phyloP scores from a whole-genome alignment of 2,329 filamentous ascomycete species.

The Monosporascus sp. region DNA sequence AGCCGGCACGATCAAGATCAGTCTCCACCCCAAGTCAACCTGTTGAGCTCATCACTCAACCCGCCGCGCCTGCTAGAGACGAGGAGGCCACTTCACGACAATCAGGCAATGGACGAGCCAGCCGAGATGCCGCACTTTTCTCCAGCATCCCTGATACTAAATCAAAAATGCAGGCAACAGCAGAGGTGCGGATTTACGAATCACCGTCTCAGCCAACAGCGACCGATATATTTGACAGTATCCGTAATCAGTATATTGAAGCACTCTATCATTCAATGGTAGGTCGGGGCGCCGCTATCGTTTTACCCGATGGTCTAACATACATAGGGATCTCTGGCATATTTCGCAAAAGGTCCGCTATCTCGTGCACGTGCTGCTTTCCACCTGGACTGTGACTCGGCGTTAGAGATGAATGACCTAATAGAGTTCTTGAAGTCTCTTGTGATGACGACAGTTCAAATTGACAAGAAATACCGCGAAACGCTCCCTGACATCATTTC shows the following conservation, averaged over 20 bases:
- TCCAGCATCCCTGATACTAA: neutral
- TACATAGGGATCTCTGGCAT: conserved; percentile 64
- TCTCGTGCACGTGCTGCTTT: conserved; percentile 70
- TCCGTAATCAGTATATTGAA: conserved; percentile 54
- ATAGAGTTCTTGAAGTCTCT: conserved; percentile 64
- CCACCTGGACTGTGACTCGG: conserved; percentile 55
- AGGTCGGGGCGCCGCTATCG: conserved; percentile 20
- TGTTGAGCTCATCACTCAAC: conserved; percentile 4
- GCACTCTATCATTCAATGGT: conserved; percentile 60
- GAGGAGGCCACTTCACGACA: conserved; percentile 6
- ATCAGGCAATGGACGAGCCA: neutral
- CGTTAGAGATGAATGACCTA: conserved; percentile 56
- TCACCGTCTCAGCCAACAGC: conserved; percentile 34
- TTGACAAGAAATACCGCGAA: conserved; percentile 78
- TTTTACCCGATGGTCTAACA: conserved; percentile 27
- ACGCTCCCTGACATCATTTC: conserved; percentile 58
- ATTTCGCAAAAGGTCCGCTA: conserved; percentile 77
- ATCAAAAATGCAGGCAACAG: conserved; percentile 6
- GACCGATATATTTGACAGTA: conserved; percentile 50
- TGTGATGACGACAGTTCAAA: conserved; percentile 58
- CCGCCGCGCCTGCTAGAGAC: conserved; percentile 7
- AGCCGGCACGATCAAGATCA: conserved; percentile 40
- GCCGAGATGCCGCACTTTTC: conserved; percentile 1
- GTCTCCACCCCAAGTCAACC: conserved; percentile 25
- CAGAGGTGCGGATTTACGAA: conserved; percentile 11